phyloP scores from a whole-genome alignment of 169 alveolate species.

The Plasmodium knowlesi region DNA sequence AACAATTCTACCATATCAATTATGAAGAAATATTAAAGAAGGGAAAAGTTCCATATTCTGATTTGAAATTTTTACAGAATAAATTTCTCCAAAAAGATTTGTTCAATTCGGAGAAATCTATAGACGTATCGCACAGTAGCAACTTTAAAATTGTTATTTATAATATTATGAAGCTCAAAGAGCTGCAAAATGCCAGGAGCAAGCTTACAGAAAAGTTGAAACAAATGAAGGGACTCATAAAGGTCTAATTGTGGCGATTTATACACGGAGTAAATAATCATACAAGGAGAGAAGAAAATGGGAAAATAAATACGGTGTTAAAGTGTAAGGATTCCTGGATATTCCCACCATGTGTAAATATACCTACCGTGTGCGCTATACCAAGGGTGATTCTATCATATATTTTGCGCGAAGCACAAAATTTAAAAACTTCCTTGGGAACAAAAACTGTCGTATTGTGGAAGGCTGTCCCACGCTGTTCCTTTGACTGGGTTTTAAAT shows the following conservation, averaged over 20 bases:
- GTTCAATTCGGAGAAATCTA: slow-evolving; percentile 56
- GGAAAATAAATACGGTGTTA: neutral
- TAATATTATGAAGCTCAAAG: slow-evolving; percentile 55
- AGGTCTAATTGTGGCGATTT: neutral
- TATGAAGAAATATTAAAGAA: slow-evolving; percentile 66
- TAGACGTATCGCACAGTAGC: slow-evolving; percentile 16
- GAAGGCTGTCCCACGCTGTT: neutral
- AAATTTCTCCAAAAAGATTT: slow-evolving; percentile 62
- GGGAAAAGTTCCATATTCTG: slow-evolving; percentile 33
- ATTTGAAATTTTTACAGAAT: slow-evolving; percentile 62
- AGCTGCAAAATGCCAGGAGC: slow-evolving; percentile 30
- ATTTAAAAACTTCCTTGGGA: neutral
- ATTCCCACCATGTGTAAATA: neutral
- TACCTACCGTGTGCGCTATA: neutral
- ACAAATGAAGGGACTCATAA: slow-evolving; percentile 22
- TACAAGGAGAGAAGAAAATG: neutral
- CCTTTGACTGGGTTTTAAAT: neutral
- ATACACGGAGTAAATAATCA: neutral
- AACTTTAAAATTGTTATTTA: slow-evolving; percentile 57
- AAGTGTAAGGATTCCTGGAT: neutral
- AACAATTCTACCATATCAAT: slow-evolving; percentile 51
- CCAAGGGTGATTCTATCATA: neutral
- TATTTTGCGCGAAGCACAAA: neutral
- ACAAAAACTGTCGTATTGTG: neutral
- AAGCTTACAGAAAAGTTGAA: slow-evolving; percentile 17